Conservation (phyloP, 1,284 basidiomycete genomes). For the Singerocomus inundabilis region DNA sequence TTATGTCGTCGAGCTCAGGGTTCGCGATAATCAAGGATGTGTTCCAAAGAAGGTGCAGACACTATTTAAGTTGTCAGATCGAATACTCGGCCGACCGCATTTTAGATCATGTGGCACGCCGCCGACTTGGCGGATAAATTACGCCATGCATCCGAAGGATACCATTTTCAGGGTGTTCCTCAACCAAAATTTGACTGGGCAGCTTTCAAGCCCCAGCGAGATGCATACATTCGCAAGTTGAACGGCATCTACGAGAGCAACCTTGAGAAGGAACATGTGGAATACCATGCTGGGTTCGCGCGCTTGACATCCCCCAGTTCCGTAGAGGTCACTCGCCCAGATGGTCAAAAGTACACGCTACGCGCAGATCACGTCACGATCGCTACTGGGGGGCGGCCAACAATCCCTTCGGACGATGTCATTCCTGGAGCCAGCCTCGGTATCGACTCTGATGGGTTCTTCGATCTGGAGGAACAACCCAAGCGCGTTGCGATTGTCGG, state of each 20-base stretch:
- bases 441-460: constrained; percentile 95
- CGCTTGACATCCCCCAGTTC: constrained; percentile 64
- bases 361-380: constrained; percentile 77
- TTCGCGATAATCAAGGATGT: constrained; percentile 53
- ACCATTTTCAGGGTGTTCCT: constrained; percentile 68
- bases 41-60: constrained; percentile 77
- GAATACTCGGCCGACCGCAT: background rate
- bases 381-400: constrained; percentile 86
- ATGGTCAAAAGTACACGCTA: constrained; percentile 67
- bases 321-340: constrained; percentile 65
- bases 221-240: constrained; percentile 89
- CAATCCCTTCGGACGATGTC: constrained; percentile 73
- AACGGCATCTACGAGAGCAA: constrained; percentile 94
- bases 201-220: constrained; percentile 89
- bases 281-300: constrained; percentile 83
- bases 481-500: constrained; percentile 93
- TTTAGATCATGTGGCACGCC: constrained; percentile 98
- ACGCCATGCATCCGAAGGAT: constrained; percentile 71
- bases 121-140: constrained; percentile 90
- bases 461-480: constrained; percentile 87
- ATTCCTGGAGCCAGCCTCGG: constrained; percentile 91
- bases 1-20: constrained; percentile 1
- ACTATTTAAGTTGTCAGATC: constrained; percentile 11
- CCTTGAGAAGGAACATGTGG: constrained; percentile 86
- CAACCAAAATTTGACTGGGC: constrained; percentile 83